These are phyloP conservation scores for Endocladia muricata DNA, from an alignment of 31 red algal species.

Conservation along the genomic window DNA sequence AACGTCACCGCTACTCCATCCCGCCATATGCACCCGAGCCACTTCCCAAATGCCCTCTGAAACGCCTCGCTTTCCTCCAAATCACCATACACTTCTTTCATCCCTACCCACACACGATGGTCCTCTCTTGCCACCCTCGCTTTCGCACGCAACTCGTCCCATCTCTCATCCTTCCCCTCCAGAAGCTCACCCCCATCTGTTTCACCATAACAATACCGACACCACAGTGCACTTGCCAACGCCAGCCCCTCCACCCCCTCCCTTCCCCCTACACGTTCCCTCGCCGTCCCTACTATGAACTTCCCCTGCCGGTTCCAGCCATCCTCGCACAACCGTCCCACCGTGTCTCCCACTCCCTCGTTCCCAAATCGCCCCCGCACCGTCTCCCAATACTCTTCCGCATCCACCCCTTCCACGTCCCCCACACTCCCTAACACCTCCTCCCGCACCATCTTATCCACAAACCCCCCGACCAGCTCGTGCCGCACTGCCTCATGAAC, in stretches of 20 bases:
- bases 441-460: constrained; percentile 15
- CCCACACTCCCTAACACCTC: constrained; percentile 23
- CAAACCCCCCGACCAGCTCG: not conserved
- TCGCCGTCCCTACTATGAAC: constrained; percentile 27
- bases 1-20: constrained; percentile 13
- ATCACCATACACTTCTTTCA: constrained; percentile 22
- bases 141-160: not conserved
- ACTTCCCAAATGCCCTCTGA: constrained; percentile 8
- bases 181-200: constrained; percentile 14
- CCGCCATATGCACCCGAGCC: constrained; percentile 4
- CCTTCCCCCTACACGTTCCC: not conserved
- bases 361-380: constrained; percentile 42
- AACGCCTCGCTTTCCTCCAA: not conserved
- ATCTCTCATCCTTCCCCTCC: constrained; percentile 16
- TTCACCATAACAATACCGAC: constrained; percentile 35
- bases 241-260: constrained; percentile 15
- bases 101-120: constrained; percentile 7
- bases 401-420: not conserved
- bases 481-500: constrained; percentile 37
- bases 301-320: constrained; percentile 28
- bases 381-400: constrained; percentile 4
- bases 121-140: constrained; percentile 17
- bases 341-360: constrained; percentile 13
- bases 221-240: constrained; percentile 41
- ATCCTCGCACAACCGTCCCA: constrained; percentile 40